These are phyloP conservation scores for Aspergillus ibericus DNA, from an alignment of 2,329 filamentous ascomycete species.

Conservation along the genomic window DNA sequence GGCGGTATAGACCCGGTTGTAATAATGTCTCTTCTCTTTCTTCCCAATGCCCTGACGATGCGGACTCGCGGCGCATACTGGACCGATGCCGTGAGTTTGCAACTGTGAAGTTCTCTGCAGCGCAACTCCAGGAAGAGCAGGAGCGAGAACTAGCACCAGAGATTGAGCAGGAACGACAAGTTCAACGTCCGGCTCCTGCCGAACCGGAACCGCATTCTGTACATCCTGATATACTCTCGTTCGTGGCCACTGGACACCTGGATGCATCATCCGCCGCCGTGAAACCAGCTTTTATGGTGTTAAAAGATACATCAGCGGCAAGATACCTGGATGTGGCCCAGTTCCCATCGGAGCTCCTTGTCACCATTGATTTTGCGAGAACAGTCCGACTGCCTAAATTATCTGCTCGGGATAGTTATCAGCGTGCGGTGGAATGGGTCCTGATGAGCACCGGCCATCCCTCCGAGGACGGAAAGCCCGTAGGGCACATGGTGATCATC, in stretches of 20 bases:
- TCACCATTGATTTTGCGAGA: constrained; percentile 53
- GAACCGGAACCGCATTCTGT: constrained; percentile 45
- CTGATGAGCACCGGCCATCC: constrained; percentile 33
- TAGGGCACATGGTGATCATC: constrained; percentile 52
- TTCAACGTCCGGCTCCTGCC: constrained; percentile 50
- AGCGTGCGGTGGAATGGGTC: constrained; percentile 58
- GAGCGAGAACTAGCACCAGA: constrained; percentile 68
- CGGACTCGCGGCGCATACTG: neutral
- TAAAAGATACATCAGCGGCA: constrained; percentile 46
- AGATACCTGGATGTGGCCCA: constrained; percentile 30
- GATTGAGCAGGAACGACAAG: constrained; percentile 59
- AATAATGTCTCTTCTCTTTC: neutral
- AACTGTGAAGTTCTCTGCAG: constrained; percentile 30
- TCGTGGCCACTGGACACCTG: constrained; percentile 43
- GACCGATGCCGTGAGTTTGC: constrained; percentile 39
- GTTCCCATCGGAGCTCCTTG: constrained; percentile 46
- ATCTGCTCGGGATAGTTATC: constrained; percentile 46
- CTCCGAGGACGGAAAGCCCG: neutral
- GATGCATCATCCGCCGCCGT: constrained; percentile 34
- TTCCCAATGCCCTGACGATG: neutral
- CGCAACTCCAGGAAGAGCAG: constrained; percentile 61
- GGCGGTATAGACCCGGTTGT: constrained; percentile 51
- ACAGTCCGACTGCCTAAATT: constrained; percentile 41
- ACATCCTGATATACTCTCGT: constrained; percentile 44
- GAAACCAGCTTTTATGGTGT: constrained; percentile 47